Evolutionary conservation across 202 grass and related monocot genomes (phyloP).

Genomic region (Musa balbisiana): DNA sequence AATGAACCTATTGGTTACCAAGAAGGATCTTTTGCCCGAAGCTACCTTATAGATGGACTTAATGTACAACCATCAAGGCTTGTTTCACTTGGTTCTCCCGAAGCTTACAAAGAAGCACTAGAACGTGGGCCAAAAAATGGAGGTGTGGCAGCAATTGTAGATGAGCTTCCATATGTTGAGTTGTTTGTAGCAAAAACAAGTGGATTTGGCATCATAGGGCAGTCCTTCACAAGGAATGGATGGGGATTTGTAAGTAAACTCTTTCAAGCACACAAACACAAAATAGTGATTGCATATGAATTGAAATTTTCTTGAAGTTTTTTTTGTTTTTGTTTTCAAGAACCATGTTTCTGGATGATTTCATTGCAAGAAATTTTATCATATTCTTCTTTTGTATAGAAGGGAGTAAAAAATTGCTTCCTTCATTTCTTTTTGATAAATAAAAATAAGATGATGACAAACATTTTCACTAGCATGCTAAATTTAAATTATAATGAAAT

Average conservation of each 20-base stretch:
- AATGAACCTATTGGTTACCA: slow-evolving; percentile 62
- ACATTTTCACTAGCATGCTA: no score
- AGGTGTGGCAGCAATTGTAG: slow-evolving; percentile 59
- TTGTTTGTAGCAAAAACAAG: slow-evolving; percentile 62
- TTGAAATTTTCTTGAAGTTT: neutral
- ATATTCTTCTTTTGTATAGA: neutral
- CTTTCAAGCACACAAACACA: neutral
- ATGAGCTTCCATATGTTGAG: slow-evolving; percentile 65
- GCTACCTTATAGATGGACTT: slow-evolving; percentile 49
- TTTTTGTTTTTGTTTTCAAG: neutral
- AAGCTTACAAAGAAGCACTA: slow-evolving; percentile 44
- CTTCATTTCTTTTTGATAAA: no score
- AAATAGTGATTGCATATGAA: neutral
- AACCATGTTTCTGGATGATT: neutral
- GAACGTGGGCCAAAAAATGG: slow-evolving; percentile 42
- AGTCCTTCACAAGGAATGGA: slow-evolving; percentile 66
- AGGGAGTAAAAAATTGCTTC: no score
- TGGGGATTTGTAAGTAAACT: slow-evolving; percentile 60
- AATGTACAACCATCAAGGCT: slow-evolving; percentile 39
- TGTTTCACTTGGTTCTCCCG: slow-evolving; percentile 30
- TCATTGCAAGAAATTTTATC: neutral
- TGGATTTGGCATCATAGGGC: slow-evolving; percentile 54
- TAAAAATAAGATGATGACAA: no score
- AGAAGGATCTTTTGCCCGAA: slow-evolving; percentile 56
- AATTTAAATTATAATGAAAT: no score